Evolutionary conservation across 345 rosid genomes (phyloP).

Genomic region (Kernera saxatilis): DNA sequence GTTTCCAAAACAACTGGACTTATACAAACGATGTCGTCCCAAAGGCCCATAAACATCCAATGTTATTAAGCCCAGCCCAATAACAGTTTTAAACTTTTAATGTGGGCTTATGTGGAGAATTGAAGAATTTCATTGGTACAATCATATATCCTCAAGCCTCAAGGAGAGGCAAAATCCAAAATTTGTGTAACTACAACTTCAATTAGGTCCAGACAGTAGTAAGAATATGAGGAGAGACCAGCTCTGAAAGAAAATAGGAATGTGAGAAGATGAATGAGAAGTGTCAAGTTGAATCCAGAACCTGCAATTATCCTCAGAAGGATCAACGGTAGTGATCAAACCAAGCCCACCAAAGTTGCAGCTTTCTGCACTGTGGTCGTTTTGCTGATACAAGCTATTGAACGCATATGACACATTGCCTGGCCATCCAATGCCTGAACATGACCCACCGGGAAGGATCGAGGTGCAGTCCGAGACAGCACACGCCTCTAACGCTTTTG

Average conservation of each 20-base stretch:
- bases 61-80: background rate
- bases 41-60: background rate
- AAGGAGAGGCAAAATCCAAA: background rate
- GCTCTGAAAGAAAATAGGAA: background rate
- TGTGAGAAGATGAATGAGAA: conserved; percentile 37
- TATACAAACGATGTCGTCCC: background rate
- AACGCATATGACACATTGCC: conserved; percentile 76
- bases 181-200: conserved; percentile 1
- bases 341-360: conserved; percentile 85
- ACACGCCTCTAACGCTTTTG: conserved; percentile 60
- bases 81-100: background rate
- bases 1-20: background rate
- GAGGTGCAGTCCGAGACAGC: conserved; percentile 64
- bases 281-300: conserved; percentile 51
- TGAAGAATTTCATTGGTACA: background rate
- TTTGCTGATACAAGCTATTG: conserved; percentile 84
- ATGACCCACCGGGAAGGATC: conserved; percentile 69
- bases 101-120: background rate
- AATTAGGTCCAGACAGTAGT: background rate
- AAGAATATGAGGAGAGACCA: conserved; percentile 17
- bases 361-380: conserved; percentile 63
- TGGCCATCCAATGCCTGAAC: conserved; percentile 73
- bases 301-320: conserved; percentile 57
- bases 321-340: conserved; percentile 82
- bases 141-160: background rate